Base-by-base conservation (phyloP, 2,329 filamentous ascomycete species). In the Thelonectria olida region DNA sequence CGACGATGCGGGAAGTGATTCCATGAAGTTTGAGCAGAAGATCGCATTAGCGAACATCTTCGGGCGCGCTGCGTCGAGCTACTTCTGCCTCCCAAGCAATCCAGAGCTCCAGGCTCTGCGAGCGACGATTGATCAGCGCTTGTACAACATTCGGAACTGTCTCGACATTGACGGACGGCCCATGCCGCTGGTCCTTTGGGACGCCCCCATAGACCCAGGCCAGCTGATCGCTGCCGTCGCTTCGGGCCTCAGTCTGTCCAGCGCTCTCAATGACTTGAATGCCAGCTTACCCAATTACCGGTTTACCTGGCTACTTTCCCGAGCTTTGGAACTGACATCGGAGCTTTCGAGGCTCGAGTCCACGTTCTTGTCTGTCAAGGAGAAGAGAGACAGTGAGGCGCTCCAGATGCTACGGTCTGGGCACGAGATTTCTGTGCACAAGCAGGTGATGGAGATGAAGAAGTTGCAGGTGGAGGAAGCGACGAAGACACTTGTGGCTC, bases 371-470 rank as follows among this genome's bases (percentile, higher is more conserved):
- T 15, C 17, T 1, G 52, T 39, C 5, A 45, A 41, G 12, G 61
- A 64, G 38, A 64, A 53, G 44, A 42, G 39, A 10, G 64, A 66
- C n/a, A 20, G 20, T 2, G 61, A 66, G 23, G 27, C 57, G 7
- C 41, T 59, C 2, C 7, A 42, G 3, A 36, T 50, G 1, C 38
- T 64, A 5, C 27, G 38, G 17, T 15, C 41, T 2, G n/a, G 47
- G 12, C 63, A 66, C 7, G 47, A 58, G 9, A 22, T 22, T 4
- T 20, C 19, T 2, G 48, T 49, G 9, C 57, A 63, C 2, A 36
- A 39, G 13, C 41, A 55, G 36, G 23, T 42, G 17, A 8, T 59
- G 7, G 45, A 34, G 7, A n/a, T 55, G 8, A 62, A 60, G 52
- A 17, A 48, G 0, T 1, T 45, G 2, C 13, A 31, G 3, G 13